phyloP scores from a whole-genome alignment of 2,329 filamentous ascomycete genomes.

The Rhynchosporium graminicola region DNA sequence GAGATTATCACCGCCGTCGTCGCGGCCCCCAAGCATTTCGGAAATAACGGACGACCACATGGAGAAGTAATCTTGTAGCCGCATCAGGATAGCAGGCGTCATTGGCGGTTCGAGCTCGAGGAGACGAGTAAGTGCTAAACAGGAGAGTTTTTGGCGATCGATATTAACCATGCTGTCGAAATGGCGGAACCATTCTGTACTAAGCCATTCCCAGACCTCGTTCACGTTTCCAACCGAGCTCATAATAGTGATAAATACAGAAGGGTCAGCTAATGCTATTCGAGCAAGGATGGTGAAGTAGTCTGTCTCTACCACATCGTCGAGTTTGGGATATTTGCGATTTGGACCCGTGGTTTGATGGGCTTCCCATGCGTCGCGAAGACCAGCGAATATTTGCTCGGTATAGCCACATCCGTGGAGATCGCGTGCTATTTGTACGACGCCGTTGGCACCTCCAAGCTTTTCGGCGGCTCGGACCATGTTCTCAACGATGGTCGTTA shows the following conservation, averaged over 20 bases:
- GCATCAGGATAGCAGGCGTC: conserved; percentile 54
- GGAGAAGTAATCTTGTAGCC: conserved; percentile 71
- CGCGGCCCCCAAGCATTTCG: conserved; percentile 63
- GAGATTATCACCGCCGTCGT: conserved; percentile 53
- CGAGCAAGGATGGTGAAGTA: conserved; percentile 84
- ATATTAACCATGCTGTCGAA: conserved; percentile 68
- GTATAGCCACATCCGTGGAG: conserved; percentile 65
- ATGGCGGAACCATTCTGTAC: conserved; percentile 66
- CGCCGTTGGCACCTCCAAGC: conserved; percentile 61
- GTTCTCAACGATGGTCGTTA: conserved; percentile 63
- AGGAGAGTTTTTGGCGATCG: conserved; percentile 69
- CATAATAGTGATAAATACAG: conserved; percentile 65
- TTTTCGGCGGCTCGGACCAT: conserved; percentile 63
- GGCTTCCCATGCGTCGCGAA: conserved; percentile 70
- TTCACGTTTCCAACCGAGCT: conserved; percentile 46
- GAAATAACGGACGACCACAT: conserved; percentile 73
- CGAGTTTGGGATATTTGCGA: conserved; percentile 66
- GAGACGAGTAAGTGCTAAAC: conserved; percentile 70
- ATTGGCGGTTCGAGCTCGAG: conserved; percentile 62
- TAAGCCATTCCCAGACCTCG: conserved; percentile 60
- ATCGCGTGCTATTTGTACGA: conserved; percentile 64
- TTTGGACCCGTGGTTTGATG: conserved; percentile 83
- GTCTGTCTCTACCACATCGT: conserved; percentile 76
- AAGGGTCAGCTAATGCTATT: conserved; percentile 71
- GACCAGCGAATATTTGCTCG: conserved; percentile 61